Conservation (phyloP, 2,329 filamentous ascomycete species). For the Penicillium vulpinum region DNA sequence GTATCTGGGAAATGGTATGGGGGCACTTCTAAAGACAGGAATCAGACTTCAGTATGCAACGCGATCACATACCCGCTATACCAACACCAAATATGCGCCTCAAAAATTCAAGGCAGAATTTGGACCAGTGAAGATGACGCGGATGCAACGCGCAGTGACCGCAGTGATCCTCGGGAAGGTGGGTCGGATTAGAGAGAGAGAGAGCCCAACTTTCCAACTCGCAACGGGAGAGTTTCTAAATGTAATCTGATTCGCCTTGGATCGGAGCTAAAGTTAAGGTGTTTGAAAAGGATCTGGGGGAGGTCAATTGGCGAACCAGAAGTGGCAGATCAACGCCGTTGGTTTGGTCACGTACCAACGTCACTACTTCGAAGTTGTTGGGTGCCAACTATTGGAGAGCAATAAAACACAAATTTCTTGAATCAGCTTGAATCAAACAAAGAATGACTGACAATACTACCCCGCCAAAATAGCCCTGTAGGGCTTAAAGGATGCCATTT, state of each 20-base stretch:
- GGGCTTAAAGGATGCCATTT: no score
- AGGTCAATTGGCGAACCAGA: conserved; percentile 44
- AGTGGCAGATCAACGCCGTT: conserved; percentile 22
- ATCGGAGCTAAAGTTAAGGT: conserved; percentile 16
- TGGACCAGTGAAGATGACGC: conserved; percentile 24
- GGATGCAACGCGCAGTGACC: conserved; percentile 26
- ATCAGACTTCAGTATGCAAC: conserved; percentile 12
- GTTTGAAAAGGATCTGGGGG: conserved; percentile 24
- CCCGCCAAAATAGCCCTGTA: no score
- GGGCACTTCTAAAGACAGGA: conserved; percentile 6
- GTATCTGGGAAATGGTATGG: conserved; percentile 12
- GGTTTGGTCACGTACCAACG: conserved; percentile 19
- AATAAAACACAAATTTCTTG: neutral
- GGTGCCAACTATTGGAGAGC: neutral
- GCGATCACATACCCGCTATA: conserved; percentile 22
- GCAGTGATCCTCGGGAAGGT: conserved; percentile 15
- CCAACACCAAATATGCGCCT: conserved; percentile 27
- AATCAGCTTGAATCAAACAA: neutral
- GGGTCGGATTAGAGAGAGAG: conserved; percentile 27
- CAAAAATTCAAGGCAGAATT: conserved; percentile 10
- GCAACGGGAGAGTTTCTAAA: conserved; percentile 10
- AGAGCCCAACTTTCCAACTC: conserved; percentile 24
- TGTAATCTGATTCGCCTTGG: conserved; percentile 27
- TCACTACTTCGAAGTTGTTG: conserved; percentile 1
- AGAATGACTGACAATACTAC: neutral